phyloP scores from a whole-genome alignment of 495 filamentous ascomycete species.

The Rhypophila decipiens region DNA sequence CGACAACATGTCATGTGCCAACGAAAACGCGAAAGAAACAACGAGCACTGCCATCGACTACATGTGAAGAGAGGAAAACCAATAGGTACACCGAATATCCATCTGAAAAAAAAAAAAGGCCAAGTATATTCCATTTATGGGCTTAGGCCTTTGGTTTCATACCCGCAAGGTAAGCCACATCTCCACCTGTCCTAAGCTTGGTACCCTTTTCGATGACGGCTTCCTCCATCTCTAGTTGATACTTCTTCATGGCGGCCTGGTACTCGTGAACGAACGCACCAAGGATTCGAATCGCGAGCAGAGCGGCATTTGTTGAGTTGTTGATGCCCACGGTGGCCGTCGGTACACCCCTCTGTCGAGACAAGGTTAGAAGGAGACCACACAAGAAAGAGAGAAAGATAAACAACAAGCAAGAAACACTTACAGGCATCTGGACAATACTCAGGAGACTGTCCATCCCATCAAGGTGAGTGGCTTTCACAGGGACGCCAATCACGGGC shows the following conservation, averaged over 20 bases:
- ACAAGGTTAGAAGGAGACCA: background rate
- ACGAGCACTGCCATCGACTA: too few relatives aligned
- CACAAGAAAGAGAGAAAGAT: background rate
- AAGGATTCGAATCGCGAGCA: constrained; percentile 80
- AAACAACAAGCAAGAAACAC: constrained; percentile 11
- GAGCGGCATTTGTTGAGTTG: constrained; percentile 86
- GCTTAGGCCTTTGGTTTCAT: constrained; percentile 11
- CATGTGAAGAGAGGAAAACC: too few relatives aligned
- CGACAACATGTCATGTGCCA: too few relatives aligned
- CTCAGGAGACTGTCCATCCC: constrained; percentile 84
- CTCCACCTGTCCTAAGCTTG: constrained; percentile 60
- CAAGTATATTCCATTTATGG: background rate
- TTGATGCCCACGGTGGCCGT: constrained; percentile 89
- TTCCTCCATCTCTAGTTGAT: constrained; percentile 56
- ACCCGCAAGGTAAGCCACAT: constrained; percentile 55
- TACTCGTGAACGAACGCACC: constrained; percentile 57
- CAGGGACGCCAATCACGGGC: constrained; percentile 88
- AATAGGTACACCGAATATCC: too few relatives aligned
- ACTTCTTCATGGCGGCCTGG: constrained; percentile 57
- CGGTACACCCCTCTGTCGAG: constrained; percentile 56
- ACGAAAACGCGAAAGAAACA: too few relatives aligned
- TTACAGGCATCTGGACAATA: constrained; percentile 85
- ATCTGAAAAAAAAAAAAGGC: background rate
- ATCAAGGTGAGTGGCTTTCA: constrained; percentile 80
- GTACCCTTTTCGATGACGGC: constrained; percentile 60